Conservation (phyloP, 1,139 yeast genomes). For the Eremothecium gossypii region DNA sequence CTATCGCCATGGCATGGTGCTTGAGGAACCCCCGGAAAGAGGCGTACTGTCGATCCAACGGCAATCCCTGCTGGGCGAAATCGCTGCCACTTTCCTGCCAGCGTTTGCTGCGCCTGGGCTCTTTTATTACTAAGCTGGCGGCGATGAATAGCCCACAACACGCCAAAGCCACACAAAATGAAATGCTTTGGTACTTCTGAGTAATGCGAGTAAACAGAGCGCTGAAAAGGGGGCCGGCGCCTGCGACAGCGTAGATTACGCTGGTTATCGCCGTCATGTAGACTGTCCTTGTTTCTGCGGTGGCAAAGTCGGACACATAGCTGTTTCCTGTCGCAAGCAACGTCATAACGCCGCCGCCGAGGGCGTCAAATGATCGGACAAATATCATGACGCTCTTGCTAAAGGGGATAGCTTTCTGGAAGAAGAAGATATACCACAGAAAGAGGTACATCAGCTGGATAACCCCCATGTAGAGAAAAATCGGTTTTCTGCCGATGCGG, state of each 20-base stretch:
- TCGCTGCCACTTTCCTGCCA: no score
- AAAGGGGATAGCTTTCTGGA: slow-evolving; percentile 2
- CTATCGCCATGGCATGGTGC: neutral
- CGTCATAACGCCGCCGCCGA: slow-evolving; percentile 41
- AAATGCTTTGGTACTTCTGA: slow-evolving; percentile 1
- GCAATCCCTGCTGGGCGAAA: no score
- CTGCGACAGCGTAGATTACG: slow-evolving; percentile 41
- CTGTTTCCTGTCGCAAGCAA: slow-evolving; percentile 43
- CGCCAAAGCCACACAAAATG: slow-evolving; percentile 14
- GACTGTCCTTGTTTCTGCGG: slow-evolving; percentile 40
- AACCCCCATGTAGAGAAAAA: slow-evolving; percentile 15
- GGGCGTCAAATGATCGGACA: slow-evolving; percentile 5
- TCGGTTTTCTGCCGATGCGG: slow-evolving; percentile 18
- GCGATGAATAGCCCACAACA: slow-evolving; percentile 21
- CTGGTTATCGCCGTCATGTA: slow-evolving; percentile 45
- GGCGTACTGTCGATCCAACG: slow-evolving; percentile 28
- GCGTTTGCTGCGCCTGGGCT: slow-evolving; percentile 36
- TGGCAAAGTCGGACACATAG: slow-evolving; percentile 49
- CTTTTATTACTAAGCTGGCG: slow-evolving; percentile 37
- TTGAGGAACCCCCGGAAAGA: slow-evolving; percentile 4
- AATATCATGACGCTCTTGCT: slow-evolving; percentile 7
- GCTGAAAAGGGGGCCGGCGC: slow-evolving; percentile 48
- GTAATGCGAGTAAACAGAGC: slow-evolving; percentile 29
- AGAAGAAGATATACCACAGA: slow-evolving; percentile 7
- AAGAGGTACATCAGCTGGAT: slow-evolving; percentile 10